Conservation (phyloP, 1,139 yeast species). For the Nakaseomyces uthaithaninus region DNA sequence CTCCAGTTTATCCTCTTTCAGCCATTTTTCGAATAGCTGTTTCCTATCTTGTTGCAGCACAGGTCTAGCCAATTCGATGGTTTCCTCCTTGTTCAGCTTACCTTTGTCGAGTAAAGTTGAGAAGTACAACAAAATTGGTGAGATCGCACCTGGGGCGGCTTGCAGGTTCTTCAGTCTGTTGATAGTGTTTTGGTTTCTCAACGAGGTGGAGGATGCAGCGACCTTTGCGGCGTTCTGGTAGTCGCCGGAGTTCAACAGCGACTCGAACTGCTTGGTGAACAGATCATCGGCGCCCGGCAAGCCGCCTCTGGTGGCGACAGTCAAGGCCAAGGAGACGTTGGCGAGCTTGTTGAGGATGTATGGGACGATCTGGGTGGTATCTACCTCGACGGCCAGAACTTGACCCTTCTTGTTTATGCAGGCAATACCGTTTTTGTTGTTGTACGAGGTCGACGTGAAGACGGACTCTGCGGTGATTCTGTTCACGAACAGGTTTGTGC, state of each 20-base stretch:
- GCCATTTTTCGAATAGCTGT: conserved; percentile 91
- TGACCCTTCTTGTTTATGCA: conserved; percentile 95
- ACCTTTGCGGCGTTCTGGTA: conserved; percentile 90
- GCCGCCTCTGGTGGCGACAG: conserved; percentile 91
- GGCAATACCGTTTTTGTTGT: conserved; percentile 71
- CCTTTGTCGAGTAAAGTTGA: conserved; percentile 90
- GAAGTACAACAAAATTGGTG: conserved; percentile 90
- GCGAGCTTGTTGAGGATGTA: conserved; percentile 81
- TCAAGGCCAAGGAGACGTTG: conserved; percentile 78
- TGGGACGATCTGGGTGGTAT: conserved; percentile 79
- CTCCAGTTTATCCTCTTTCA: conserved; percentile 88
- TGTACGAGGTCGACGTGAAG: conserved; percentile 77
- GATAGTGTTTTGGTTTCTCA: conserved; percentile 92
- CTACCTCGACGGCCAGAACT: conserved; percentile 84
- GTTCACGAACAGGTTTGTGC: conserved; percentile 87
- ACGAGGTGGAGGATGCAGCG: conserved; percentile 90
- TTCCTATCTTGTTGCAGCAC: conserved; percentile 93
- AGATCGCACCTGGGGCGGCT: conserved; percentile 92
- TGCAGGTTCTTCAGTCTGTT: conserved; percentile 86
- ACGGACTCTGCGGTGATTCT: conserved; percentile 95
- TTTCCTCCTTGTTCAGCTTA: conserved; percentile 84
- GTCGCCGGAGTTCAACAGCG: conserved; percentile 74
- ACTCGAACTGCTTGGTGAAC: conserved; percentile 86
- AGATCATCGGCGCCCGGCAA: conserved; percentile 94
- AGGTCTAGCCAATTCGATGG: conserved; percentile 91